Percentiles rank a stretch among this genome's conserved stretches.
Evolutionary conservation across 2,329 filamentous ascomycete genomes (phyloP).

Genomic region (Rasamsonia emersonii): DNA sequence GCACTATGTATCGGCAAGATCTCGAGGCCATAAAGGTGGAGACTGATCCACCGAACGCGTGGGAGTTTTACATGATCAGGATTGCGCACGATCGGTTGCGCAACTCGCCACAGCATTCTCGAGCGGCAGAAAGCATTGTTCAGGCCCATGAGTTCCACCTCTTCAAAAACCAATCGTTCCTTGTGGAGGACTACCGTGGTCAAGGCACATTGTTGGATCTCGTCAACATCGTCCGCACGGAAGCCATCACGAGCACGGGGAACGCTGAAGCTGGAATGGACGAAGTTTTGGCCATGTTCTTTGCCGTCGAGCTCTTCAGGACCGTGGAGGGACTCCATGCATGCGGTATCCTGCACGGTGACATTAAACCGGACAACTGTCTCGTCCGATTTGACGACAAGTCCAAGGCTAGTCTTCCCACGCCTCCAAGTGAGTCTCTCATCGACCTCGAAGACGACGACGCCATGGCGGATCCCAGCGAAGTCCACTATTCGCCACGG

Average conservation of each 20-base stretch:
- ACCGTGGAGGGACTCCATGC: slow-evolving; percentile 80
- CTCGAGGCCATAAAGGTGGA: slow-evolving; percentile 95
- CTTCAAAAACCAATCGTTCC: slow-evolving; percentile 80
- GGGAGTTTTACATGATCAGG: slow-evolving; percentile 96
- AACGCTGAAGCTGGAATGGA: slow-evolving; percentile 63
- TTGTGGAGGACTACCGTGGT: slow-evolving; percentile 77
- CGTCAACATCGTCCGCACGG: slow-evolving; percentile 73
- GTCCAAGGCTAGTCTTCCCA: slow-evolving; percentile 11
- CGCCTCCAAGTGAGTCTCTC: slow-evolving; percentile 19
- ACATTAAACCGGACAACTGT: slow-evolving; percentile 93
- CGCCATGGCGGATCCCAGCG: slow-evolving; percentile 16
- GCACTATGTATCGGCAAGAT: slow-evolving; percentile 35
- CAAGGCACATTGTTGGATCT: slow-evolving; percentile 93
- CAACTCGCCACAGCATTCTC: slow-evolving; percentile 45
- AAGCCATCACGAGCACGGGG: slow-evolving; percentile 43
- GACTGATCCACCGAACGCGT: slow-evolving; percentile 65
- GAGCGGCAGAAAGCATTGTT: slow-evolving; percentile 69
- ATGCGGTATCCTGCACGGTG: slow-evolving; percentile 75
- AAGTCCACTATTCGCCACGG: slow-evolving; percentile 58
- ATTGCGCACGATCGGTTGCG: slow-evolving; percentile 69
- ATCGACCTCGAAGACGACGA: slow-evolving; percentile 19
- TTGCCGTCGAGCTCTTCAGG: slow-evolving; percentile 80
- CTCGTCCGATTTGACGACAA: slow-evolving; percentile 68
- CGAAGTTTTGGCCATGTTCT: slow-evolving; percentile 89
- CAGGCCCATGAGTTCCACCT: slow-evolving; percentile 84